Evolutionary conservation across 371 early-diverging fungal genomes (phyloP).

Genomic region (Lichtheimia hyalospora): DNA sequence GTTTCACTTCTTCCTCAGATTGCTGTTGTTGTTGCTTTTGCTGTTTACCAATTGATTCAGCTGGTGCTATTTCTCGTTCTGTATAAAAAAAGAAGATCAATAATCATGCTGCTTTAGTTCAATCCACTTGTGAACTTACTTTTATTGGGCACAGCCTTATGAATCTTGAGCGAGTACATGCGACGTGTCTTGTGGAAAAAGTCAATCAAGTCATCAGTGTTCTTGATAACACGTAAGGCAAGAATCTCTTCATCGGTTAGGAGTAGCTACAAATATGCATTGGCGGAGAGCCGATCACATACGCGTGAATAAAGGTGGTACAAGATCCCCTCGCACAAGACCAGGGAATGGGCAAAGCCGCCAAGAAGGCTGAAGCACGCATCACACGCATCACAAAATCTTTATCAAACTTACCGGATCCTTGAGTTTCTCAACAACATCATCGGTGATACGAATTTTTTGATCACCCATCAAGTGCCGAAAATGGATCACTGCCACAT

Average conservation of each 20-base stretch:
- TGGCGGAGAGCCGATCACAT: too few species aligned
- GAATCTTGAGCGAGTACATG: conserved; percentile 41
- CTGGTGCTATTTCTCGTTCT: background rate
- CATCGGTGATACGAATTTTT: conserved; percentile 32
- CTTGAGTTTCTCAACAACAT: conserved; percentile 20
- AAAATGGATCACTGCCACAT: conserved; percentile 40
- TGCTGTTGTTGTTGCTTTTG: conserved; percentile 7
- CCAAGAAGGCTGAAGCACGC: too few species aligned
- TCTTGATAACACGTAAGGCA: conserved; percentile 9
- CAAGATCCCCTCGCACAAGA: too few species aligned
- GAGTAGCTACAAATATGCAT: conserved; percentile 29
- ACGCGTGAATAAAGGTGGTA: too few species aligned
- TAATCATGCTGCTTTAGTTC: background rate
- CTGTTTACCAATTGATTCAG: background rate
- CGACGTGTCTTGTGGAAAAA: conserved; percentile 39
- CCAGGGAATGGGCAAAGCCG: too few species aligned
- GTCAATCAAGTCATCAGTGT: conserved; percentile 46
- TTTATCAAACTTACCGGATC: conserved; percentile 29
- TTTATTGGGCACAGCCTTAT: conserved; percentile 35
- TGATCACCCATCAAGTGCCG: conserved; percentile 43
- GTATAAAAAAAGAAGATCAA: background rate
- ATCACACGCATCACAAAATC: too few species aligned
- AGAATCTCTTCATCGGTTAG: conserved; percentile 31
- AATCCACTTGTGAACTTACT: background rate
- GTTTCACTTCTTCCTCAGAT: background rate